Conservation (phyloP, 106 monocot species). For the Dendrobium huoshanense region DNA sequence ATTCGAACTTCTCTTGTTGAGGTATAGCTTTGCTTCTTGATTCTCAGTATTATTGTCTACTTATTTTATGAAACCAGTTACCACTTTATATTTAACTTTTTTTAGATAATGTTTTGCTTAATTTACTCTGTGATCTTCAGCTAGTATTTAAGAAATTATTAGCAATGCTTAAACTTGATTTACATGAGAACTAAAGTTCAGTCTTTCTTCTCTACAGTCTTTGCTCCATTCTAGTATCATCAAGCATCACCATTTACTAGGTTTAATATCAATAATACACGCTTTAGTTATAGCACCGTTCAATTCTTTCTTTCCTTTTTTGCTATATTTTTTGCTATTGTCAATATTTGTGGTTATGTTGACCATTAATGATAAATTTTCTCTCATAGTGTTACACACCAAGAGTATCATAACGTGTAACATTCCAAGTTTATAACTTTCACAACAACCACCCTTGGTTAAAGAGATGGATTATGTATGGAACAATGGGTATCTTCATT, state of each 20-base stretch:
- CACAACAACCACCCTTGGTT: background rate
- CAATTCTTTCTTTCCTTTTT: background rate
- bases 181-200: background rate
- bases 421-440: background rate
- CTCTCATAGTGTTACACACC: background rate
- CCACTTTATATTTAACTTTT: background rate
- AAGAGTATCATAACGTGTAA: background rate
- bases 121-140: background rate
- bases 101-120: background rate
- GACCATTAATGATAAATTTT: background rate
- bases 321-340: too few species aligned
- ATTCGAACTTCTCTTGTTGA: slow-evolving; percentile 41
- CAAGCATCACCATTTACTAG: background rate
- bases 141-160: background rate
- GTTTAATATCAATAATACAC: background rate
- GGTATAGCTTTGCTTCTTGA: slow-evolving; percentile 17
- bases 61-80: background rate
- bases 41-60: background rate
- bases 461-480: background rate
- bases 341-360: background rate
- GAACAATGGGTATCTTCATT: background rate
- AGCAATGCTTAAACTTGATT: background rate
- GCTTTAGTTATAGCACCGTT: background rate
- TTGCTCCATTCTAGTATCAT: background rate
- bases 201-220: background rate